Evolutionary conservation across 345 rosid genomes (phyloP), one percentile per base, ranked within the genome.

Genomic region (Melastoma malabathricum): DNA sequence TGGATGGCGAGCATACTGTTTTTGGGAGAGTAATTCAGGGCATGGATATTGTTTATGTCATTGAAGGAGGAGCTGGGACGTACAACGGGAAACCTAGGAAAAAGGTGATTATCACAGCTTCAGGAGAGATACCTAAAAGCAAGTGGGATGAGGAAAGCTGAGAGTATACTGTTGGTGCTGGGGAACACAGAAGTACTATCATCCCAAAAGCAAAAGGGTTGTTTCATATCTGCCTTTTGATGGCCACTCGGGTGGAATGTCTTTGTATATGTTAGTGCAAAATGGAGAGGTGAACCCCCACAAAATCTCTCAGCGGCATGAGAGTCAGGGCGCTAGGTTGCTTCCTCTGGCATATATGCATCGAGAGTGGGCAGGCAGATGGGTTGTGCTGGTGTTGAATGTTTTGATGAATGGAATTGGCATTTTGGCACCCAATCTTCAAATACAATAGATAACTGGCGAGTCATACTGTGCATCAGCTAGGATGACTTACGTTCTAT

Each of bases 31-130:
- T 87, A 7, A 71, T 84, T 58, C 93, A 92, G 56, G 98, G 95
- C 48, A 92, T 92, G 97, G 98, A 92, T 55, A 77, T 41, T 52
- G 86, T 87, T 43, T 92, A 79, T 43, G 81, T 77, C 43, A 84
- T 87, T 43, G 95, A 92, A 79, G 98, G 98, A 2, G 95, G 98
- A 46, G 98, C 95, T 2, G 98, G 98, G 41, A 92, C 98, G 15
- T 92, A 87, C 71, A 87, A 71, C 34, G 95, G 93, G 54, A 87
- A 92, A 61, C 98, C 95, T 2, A 72, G 97, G 71, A 87, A 87
- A 78, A 87, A 77, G 66, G 96, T 87, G 15, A 72, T 65, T 20
- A 75, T 92, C 51, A 84, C 90, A 0, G 95, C 87, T 68, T 79
- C 80, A 0, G 95, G 97, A 41, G 94, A 82, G 85, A 84, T 84